Conservation (phyloP, 2,329 filamentous ascomycete species). For the Orbilia oligospora region DNA sequence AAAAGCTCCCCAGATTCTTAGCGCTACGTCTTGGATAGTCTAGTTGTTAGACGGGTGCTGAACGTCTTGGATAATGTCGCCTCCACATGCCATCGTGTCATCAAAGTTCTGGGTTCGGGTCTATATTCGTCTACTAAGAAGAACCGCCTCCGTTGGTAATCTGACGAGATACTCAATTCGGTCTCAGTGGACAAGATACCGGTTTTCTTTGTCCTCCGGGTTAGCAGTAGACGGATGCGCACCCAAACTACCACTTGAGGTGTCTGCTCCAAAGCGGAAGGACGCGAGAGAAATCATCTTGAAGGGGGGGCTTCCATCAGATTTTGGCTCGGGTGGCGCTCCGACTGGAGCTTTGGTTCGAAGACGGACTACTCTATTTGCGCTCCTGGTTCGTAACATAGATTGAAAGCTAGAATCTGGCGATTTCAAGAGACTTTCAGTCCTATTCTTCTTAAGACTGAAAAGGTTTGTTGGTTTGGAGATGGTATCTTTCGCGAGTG, state of each 20-base stretch:
- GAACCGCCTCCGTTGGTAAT: not conserved
- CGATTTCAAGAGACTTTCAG: not conserved
- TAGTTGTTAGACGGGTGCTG: too few species aligned
- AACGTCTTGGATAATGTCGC: too few species aligned
- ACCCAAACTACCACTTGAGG: not conserved
- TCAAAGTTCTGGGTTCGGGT: not conserved
- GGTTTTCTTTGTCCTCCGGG: slow-evolving; percentile 48
- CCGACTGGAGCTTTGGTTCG: not conserved
- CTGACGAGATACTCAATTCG: not conserved
- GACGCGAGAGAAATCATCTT: slow-evolving; percentile 14
- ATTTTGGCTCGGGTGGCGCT: too few species aligned
- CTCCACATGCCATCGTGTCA: too few species aligned
- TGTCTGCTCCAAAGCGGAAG: slow-evolving; percentile 31
- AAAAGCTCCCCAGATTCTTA: not conserved
- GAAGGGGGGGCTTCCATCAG: not conserved
- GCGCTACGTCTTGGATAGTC: not conserved
- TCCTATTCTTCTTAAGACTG: not conserved
- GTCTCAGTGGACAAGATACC: not conserved
- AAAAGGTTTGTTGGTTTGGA: too few species aligned
- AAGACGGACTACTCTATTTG: not conserved
- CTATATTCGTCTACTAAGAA: too few species aligned
- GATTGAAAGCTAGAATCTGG: not conserved
- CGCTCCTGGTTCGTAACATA: not conserved
- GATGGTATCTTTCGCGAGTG: not conserved
- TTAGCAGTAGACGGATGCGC: not conserved